These are phyloP conservation scores for Coniochaeta sp. DNA, from an alignment of 2,329 filamentous ascomycete species.

Conservation along the genomic window DNA sequence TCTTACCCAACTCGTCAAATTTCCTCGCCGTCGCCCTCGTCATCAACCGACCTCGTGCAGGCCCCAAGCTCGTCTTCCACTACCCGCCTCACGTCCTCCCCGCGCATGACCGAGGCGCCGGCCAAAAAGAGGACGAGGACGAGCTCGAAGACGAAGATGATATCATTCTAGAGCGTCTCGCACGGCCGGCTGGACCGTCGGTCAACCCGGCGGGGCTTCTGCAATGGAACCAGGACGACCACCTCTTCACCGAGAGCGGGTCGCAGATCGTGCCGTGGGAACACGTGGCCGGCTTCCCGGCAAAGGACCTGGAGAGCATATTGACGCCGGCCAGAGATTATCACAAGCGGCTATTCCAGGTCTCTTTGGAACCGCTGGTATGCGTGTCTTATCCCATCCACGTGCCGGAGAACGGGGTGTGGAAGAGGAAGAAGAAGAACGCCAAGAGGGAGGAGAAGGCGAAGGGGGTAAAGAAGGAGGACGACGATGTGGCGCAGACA, in stretches of 20 bases:
- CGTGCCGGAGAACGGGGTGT: constrained; percentile 69
- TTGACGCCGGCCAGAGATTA: constrained; percentile 69
- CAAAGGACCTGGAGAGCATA: constrained; percentile 73
- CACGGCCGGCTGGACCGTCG: constrained; percentile 27
- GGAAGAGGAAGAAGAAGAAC: constrained; percentile 59
- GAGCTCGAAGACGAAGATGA: constrained; percentile 44
- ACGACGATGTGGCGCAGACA: constrained; percentile 18
- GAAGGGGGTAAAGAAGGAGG: constrained; percentile 22
- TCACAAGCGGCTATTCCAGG: constrained; percentile 76
- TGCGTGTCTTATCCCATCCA: constrained; percentile 82
- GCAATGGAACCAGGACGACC: constrained; percentile 45
- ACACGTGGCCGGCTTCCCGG: constrained; percentile 64
- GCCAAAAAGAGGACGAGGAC: constrained; percentile 23
- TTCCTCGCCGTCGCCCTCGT: constrained; percentile 67
- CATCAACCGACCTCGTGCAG: constrained; percentile 67
- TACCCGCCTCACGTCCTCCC: constrained; percentile 59
- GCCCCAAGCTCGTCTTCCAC: constrained; percentile 79
- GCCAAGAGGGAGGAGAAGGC: constrained; percentile 24
- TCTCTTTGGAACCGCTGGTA: constrained; percentile 71
- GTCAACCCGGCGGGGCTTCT: constrained; percentile 30
- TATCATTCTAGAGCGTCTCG: constrained; percentile 38
- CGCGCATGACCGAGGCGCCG: constrained; percentile 29
- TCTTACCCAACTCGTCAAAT: constrained; percentile 45
- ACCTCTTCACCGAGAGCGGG: constrained; percentile 47
- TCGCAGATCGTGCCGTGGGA: constrained; percentile 62